Base-by-base conservation (phyloP, 2,329 filamentous ascomycete species). In the Nannizziopsis barbatae region DNA sequence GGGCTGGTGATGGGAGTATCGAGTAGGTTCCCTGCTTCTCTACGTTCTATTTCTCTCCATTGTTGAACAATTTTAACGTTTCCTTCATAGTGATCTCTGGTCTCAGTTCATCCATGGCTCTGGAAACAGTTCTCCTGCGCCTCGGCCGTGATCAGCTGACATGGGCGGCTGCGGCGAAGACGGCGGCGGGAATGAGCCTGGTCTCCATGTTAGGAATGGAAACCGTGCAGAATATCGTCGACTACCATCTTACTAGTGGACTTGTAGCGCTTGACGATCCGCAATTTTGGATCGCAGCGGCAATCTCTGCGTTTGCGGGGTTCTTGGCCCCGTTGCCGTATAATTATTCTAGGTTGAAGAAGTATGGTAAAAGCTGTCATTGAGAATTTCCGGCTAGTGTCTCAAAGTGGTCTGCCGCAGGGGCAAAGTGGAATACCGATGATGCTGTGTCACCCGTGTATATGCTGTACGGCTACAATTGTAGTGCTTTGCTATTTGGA, bases 151-250 rank as follows among this genome's bases (percentile, higher is more conserved):
- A 79, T 46, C 57, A 61, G 6, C 60, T 79, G 0, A 53, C 71
- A 0, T 77, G 73, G 74, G 49, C 56, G 0, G 56, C 55, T 0
- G 75, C 76, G 0, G 66, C 64, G 2, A 71, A 65, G 39, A 78
- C 75, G 0, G 76, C 76, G 0, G 69, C 71, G 17, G 76, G 76
- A 0, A 79, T 79, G 76, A 78, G 75, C 50, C 60, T 77, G 42
- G 71, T 78, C 8, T 78, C 75, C 0, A 79, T 79, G 76, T 8
- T 77, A 1, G 73, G 75, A 0, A 79, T 79, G 75, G 75, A 79
- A 56, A 52, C 66, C 2, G 74, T 71, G 0, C 71, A 78, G 54
- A 79, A 79, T 52, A 51, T 63, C 0, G 75, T 79, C 2, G 76
- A 79, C 51, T 78, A 73, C 50, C 69, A 74, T 49, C 60, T 79